Evolutionary conservation across 148 eudicot genomes (phyloP).

Genomic region (Fallopia convolvulus): DNA sequence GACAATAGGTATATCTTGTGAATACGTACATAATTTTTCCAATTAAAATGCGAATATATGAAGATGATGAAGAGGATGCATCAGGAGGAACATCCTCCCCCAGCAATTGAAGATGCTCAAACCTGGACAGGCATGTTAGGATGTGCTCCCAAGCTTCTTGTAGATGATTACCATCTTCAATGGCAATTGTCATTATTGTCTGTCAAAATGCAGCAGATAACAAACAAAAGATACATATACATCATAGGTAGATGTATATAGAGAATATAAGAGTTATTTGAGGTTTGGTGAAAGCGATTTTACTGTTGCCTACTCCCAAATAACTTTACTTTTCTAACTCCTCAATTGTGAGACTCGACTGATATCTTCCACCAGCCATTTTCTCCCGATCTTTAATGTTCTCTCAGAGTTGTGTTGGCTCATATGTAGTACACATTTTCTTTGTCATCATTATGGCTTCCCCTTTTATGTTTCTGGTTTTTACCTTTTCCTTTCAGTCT

Average conservation of each 20-base stretch:
- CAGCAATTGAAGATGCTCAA: conserved; percentile 93
- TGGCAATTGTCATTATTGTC: conserved; percentile 91
- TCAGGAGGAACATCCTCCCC: conserved; percentile 99
- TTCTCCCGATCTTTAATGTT: neutral
- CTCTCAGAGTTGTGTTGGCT: neutral
- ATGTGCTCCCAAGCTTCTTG: conserved; percentile 99
- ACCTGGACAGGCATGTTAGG: conserved; percentile 87
- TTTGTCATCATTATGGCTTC: neutral
- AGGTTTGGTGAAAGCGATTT: neutral
- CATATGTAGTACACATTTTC: neutral
- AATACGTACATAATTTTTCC: no score
- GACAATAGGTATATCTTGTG: no score
- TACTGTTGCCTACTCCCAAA: neutral
- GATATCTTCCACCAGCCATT: neutral
- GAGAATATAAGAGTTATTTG: neutral
- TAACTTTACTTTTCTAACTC: neutral
- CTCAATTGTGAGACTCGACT: neutral
- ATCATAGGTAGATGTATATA: neutral
- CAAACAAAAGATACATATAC: neutral
- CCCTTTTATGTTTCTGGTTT: neutral
- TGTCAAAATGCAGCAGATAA: conserved; percentile 24
- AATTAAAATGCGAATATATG: no score
- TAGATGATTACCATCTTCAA: conserved; percentile 90
- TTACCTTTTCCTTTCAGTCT: neutral
- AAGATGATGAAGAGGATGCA: conserved; percentile 87